Evolutionary conservation across 169 alveolate species (phyloP).

Genomic region (Plasmodium adleri): DNA sequence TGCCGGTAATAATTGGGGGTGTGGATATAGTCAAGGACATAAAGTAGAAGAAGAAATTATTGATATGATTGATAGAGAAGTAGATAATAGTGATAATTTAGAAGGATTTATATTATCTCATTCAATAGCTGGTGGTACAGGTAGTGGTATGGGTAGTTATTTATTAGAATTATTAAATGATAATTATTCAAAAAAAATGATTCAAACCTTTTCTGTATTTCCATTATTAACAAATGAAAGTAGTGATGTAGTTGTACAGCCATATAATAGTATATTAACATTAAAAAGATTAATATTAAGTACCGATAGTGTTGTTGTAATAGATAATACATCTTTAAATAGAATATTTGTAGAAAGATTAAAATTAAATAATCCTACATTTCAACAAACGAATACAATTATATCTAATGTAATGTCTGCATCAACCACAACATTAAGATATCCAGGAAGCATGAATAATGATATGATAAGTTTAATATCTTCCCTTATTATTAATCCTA

Average conservation of each 20-base stretch:
- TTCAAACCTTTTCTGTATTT: conserved; percentile 92
- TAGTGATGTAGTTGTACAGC: conserved; percentile 99
- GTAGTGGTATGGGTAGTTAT: conserved; percentile 99
- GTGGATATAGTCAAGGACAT: conserved; percentile 96
- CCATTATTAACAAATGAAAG: conserved; percentile 94
- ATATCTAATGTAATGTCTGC: conserved; percentile 87
- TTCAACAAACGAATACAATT: conserved; percentile 74
- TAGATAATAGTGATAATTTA: conserved; percentile 98
- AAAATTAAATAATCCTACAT: conserved; percentile 84
- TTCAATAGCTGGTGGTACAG: conserved; percentile 99
- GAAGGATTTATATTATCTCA: conserved; percentile 99
- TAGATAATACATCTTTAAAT: conserved; percentile 98
- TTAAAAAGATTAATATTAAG: conserved; percentile 91
- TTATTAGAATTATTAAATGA: conserved; percentile 97
- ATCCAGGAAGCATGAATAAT: conserved; percentile 98
- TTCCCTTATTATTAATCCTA: conserved; percentile 98
- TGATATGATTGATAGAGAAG: conserved; percentile 99
- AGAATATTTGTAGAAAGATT: conserved; percentile 96
- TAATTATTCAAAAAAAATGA: conserved; percentile 93
- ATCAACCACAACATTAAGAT: conserved; percentile 89
- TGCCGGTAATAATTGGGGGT: conserved; percentile 99
- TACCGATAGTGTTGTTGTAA: conserved; percentile 98
- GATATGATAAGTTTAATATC: conserved; percentile 97
- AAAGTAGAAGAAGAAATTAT: conserved; percentile 96
- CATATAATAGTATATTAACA: conserved; percentile 97